These are phyloP conservation scores for Boletellus ananas DNA, from an alignment of 768 basidiomycete species.

Conservation along the genomic window DNA sequence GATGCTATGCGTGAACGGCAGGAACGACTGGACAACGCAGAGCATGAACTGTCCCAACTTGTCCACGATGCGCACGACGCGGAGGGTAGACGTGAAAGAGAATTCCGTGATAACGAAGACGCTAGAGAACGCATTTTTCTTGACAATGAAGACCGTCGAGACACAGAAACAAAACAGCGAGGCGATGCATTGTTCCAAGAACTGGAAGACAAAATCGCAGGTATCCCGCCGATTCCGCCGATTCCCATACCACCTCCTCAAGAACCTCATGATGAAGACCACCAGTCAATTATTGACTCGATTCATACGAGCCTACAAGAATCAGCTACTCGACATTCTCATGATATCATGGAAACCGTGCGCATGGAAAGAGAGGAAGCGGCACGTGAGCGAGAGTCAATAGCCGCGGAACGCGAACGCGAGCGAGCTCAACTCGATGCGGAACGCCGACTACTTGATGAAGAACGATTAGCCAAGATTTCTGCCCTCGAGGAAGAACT, in stretches of 20 bases:
- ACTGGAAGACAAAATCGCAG: constrained; percentile 28
- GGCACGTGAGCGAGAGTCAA: constrained; percentile 50
- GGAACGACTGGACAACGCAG: constrained; percentile 55
- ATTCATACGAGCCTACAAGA: constrained; percentile 45
- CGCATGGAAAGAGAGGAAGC: constrained; percentile 57
- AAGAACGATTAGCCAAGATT: constrained; percentile 55
- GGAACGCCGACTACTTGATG: constrained; percentile 43
- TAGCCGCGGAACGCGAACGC: constrained; percentile 51
- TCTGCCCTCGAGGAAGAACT: constrained; percentile 62
- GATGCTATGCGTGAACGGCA: constrained; percentile 46
- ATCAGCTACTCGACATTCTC: constrained; percentile 53
- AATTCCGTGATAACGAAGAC: constrained; percentile 64
- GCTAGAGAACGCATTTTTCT: constrained; percentile 58
- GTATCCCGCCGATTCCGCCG: constrained; percentile 20
- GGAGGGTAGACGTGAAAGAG: constrained; percentile 60
- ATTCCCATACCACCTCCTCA: constrained; percentile 18
- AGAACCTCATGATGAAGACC: constrained; percentile 17
- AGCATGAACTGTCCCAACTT: constrained; percentile 46
- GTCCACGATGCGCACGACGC: constrained; percentile 50
- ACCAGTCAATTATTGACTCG: constrained; percentile 33
- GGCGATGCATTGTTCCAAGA: constrained; percentile 22
- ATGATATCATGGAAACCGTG: constrained; percentile 57
- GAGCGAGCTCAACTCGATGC: constrained; percentile 47
- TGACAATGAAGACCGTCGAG: constrained; percentile 56
- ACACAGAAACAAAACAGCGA: constrained; percentile 48